Conservation (phyloP, 805 yeast genomes). For the Monosporozyma aerobia region DNA sequence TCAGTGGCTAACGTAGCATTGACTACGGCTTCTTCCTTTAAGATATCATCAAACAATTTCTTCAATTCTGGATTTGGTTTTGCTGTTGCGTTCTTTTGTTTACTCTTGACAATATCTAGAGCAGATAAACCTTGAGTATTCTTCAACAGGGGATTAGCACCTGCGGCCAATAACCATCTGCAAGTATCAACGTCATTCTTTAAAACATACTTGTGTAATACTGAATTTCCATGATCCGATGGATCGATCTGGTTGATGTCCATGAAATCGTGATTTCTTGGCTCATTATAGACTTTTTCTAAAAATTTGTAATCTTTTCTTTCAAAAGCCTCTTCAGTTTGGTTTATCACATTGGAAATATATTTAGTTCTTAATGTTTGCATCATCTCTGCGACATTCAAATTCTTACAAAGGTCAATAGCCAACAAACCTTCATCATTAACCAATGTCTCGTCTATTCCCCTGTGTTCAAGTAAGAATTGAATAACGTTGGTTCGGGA, state of each 20-base stretch:
- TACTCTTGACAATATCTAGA: constrained; percentile 50
- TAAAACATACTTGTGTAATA: constrained; percentile 75
- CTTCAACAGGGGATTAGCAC: constrained; percentile 90
- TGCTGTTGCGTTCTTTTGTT: constrained; percentile 29
- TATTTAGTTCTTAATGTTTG: constrained; percentile 69
- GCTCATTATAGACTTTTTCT: constrained; percentile 53
- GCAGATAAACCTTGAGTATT: constrained; percentile 76
- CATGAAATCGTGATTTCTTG: constrained; percentile 69
- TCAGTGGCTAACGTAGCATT: constrained; percentile 28
- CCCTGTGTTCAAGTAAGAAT: constrained; percentile 47
- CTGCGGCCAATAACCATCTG: constrained; percentile 78
- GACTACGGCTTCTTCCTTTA: constrained; percentile 66
- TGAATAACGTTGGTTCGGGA: constrained; percentile 70
- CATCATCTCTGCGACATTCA: constrained; percentile 65
- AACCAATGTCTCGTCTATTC: constrained; percentile 74
- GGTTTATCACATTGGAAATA: constrained; percentile 60
- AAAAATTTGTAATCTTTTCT: constrained; percentile 54
- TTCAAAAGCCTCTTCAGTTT: constrained; percentile 61
- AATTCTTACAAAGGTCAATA: constrained; percentile 58
- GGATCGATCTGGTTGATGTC: constrained; percentile 83
- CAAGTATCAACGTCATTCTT: constrained; percentile 73
- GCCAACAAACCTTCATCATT: constrained; percentile 72
- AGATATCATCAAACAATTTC: constrained; percentile 57
- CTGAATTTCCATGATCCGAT: constrained; percentile 87
- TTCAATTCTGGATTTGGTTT: constrained; percentile 34